Percentiles rank a stretch among this genome's conserved stretches.
These are phyloP conservation scores for Aspergillus bertholletiae DNA, from an alignment of 495 filamentous ascomycete species.

Conservation along the genomic window DNA sequence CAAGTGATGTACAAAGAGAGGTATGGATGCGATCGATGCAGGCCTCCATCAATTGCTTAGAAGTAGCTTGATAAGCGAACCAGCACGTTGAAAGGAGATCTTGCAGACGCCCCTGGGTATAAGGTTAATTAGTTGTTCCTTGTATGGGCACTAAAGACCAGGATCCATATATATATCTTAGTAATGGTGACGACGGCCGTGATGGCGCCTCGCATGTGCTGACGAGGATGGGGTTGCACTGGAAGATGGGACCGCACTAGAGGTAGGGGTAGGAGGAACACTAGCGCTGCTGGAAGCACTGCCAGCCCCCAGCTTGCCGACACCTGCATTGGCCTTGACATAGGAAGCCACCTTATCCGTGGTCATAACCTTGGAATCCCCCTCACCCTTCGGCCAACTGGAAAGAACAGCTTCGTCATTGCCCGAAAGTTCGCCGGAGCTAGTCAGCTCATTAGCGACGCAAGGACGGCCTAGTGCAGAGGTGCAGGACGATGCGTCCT, in stretches of 20 bases:
- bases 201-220: background rate
- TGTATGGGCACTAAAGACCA: background rate
- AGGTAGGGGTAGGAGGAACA: background rate
- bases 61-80: too few relatives aligned
- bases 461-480: slow-evolving; percentile 27
- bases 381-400: slow-evolving; percentile 21
- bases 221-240: slow-evolving; percentile 5
- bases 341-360: slow-evolving; percentile 21
- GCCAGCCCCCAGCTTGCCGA: slow-evolving; percentile 22
- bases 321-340: slow-evolving; percentile 26
- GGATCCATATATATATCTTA: background rate
- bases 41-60: too few relatives aligned
- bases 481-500: slow-evolving; percentile 19
- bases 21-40: background rate
- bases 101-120: too few relatives aligned
- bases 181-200: background rate
- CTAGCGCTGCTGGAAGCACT: slow-evolving; percentile 7
- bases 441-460: slow-evolving; percentile 20
- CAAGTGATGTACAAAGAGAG: background rate
- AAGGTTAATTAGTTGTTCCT: too few relatives aligned
- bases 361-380: slow-evolving; percentile 13
- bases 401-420: slow-evolving; percentile 22
- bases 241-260: background rate
- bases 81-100: too few relatives aligned
- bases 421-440: slow-evolving; percentile 19